Percentiles rank a stretch among this genome's conserved stretches.
These are phyloP conservation scores for Tirmania nivea DNA, from an alignment of 495 filamentous ascomycete genomes.

Conservation along the genomic window DNA sequence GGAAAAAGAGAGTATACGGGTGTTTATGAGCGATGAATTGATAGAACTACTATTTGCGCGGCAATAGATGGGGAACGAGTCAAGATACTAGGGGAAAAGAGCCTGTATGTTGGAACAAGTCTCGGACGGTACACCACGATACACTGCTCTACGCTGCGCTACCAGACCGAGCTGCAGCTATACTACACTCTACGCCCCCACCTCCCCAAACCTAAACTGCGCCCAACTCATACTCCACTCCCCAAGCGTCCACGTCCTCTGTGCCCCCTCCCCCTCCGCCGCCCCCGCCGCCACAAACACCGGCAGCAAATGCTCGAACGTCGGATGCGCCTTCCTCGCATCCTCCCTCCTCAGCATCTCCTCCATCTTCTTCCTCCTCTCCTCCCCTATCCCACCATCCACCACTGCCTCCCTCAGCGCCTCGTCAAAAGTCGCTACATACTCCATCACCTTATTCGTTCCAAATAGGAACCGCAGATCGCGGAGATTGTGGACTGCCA, in stretches of 20 bases:
- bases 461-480: conserved; percentile 32
- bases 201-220: conserved; percentile 50
- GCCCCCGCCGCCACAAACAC: conserved; percentile 54
- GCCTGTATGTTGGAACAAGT: no score
- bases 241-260: conserved; percentile 39
- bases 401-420: conserved; percentile 51
- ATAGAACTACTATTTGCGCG: no score
- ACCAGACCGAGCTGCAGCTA: no score
- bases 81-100: no score
- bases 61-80: no score
- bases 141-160: no score
- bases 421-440: conserved; percentile 53
- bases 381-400: conserved; percentile 25
- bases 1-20: no score
- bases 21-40: no score
- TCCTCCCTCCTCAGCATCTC: conserved; percentile 39
- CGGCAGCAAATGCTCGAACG: conserved; percentile 61
- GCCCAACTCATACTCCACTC: conserved; percentile 54
- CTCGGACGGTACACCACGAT: no score
- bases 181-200: conserved; percentile 10
- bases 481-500: conserved; percentile 36
- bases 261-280: conserved; percentile 38
- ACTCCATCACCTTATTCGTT: conserved; percentile 33
- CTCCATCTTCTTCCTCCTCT: conserved; percentile 38
- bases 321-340: conserved; percentile 57